Evolutionary conservation across 805 yeast species (phyloP), one percentile per base, ranked within the genome.

Genomic region (Priceomyces carsonii): DNA sequence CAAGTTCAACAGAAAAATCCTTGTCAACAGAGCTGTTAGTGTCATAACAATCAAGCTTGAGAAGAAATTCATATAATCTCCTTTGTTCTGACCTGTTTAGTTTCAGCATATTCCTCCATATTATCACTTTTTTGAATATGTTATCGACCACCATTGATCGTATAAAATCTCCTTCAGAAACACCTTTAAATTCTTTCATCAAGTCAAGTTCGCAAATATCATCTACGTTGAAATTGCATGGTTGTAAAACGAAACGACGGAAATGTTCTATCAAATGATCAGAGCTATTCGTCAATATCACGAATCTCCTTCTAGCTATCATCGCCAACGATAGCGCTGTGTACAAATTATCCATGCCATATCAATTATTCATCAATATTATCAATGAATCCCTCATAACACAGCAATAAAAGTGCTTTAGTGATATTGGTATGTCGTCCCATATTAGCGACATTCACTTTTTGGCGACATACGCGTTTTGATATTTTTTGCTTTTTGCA

Each of bases 21-120:
- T 24, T 5, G 12, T 13, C 21, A 16, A 12, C 21, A 14, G 43
- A 37, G 25, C 32, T 29, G 24, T 46, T 46, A 6, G 51, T 51
- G 28, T 57, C 55, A 35, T 40, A 56, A 19, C 43, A 45, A 29
- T 53, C 55, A 6, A 58, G 14, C 29, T 50, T 39, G 22, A 50
- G 41, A 4, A 57, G 20, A 5, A 54, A 36, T n/a, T 37, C 27
- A 12, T 48, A 47, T 9, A 58, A 31, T 28, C 36, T 36, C 24
- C 35, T 43, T 21, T 54, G 58, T 21, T 40, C 36, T 8, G 12
- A 26, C 4, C 15, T 19, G 8, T 34, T 14, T 7, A 46, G 22
- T 20, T 24, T 29, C 23, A 53, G 51, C 25, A 54, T 19, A 38
- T 51, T 48, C 27, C 40, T 33, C 50, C 55, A 47, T n/a, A 53